phyloP scores from a whole-genome alignment of 2,329 filamentous ascomycete genomes.

The Apiospora sp. region DNA sequence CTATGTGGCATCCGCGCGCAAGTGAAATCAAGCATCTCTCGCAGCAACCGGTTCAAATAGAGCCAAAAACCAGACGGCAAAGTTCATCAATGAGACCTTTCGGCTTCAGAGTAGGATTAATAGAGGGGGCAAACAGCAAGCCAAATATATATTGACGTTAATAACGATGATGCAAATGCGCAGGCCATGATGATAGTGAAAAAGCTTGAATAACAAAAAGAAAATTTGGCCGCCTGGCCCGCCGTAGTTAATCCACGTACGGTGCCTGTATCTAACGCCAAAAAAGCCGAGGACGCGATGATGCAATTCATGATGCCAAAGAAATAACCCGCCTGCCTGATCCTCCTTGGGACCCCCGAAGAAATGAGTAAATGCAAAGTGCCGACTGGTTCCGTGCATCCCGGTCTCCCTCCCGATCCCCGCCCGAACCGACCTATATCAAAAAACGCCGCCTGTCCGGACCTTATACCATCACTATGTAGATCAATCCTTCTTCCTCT shows the following conservation, averaged over 20 bases:
- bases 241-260: not conserved
- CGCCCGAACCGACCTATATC: conserved; percentile 17
- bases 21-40: not conserved
- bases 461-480: not conserved
- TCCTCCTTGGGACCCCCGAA: not conserved
- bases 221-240: not conserved
- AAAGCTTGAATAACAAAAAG: not conserved
- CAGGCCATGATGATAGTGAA: not conserved
- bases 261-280: conserved; percentile 5
- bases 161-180: not conserved
- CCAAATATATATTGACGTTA: not conserved
- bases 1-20: not conserved
- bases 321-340: not conserved
- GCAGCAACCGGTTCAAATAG: too few species aligned
- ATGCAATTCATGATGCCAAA: not conserved
- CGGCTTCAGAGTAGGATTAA: not conserved
- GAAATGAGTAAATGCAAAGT: not conserved
- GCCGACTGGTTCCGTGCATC: conserved; percentile 18
- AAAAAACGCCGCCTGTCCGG: conserved; percentile 19
- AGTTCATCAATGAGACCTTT: not conserved
- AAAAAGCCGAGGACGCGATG: not conserved
- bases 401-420: conserved; percentile 8
- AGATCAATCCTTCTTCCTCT: not conserved
- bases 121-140: not conserved
- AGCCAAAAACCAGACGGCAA: not conserved